phyloP scores from a whole-genome alignment of 306 rosid genomes.

The Geum urbanum region DNA sequence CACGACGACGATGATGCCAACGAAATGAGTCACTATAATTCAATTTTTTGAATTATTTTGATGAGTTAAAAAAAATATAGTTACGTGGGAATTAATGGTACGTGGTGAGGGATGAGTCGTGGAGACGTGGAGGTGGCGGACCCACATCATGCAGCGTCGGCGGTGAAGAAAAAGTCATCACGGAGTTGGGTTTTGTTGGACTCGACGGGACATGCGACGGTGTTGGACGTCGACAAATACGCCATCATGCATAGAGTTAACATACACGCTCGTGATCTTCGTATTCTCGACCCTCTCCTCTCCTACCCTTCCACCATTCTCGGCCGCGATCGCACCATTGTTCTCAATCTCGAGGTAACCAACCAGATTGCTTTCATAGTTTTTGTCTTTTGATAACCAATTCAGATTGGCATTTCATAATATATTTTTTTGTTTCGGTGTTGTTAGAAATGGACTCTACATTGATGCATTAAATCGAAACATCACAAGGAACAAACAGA shows the following conservation, averaged over 20 bases:
- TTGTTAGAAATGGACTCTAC: too few relatives aligned
- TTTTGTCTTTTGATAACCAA: too few relatives aligned
- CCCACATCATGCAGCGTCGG: conserved; percentile 34
- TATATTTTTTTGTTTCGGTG: too few relatives aligned
- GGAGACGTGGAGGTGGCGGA: conserved; percentile 63
- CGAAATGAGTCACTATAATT: too few relatives aligned
- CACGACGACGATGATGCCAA: too few relatives aligned
- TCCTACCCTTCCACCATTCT: conserved; percentile 85
- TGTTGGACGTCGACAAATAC: conserved; percentile 79
- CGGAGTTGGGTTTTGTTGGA: conserved; percentile 83
- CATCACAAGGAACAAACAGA: too few relatives aligned
- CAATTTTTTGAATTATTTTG: too few relatives aligned
- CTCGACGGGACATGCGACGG: conserved; percentile 48
- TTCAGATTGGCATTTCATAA: too few relatives aligned
- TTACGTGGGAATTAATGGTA: too few relatives aligned
- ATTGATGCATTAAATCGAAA: too few relatives aligned
- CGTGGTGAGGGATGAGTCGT: conserved; percentile 60
- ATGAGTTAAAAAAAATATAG: too few relatives aligned
- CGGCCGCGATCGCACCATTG: conserved; percentile 90
- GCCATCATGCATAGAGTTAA: conserved; percentile 83
- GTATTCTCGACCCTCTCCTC: conserved; percentile 84
- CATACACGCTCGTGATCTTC: conserved; percentile 93
- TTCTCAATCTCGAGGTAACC: conserved; percentile 83
- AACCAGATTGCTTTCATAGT: too few relatives aligned
- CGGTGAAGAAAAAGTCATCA: conserved; percentile 66